Evolutionary conservation across 345 rosid genomes (phyloP), one percentile per base, ranked within the genome.

Genomic region (Noccaea bulbosa): DNA sequence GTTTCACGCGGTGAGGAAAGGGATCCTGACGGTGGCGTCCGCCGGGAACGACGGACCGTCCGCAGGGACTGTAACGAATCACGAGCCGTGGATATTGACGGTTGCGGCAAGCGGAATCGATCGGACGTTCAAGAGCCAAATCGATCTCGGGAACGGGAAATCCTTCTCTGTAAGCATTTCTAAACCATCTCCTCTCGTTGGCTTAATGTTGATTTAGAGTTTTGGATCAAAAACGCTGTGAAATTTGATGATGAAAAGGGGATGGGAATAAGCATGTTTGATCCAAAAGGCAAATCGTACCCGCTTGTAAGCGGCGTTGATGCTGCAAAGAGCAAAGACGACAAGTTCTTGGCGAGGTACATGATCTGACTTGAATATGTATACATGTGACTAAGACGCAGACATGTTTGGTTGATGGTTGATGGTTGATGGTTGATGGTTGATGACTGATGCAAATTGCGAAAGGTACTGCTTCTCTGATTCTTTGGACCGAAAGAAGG

Each of bases 81-180:
- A 86, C 39, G 92, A 96, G 5, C 98, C 98, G 2, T 93, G 97
- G 98, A 70, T 91, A 11, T 12, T 93, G 59, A 93, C 98, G 0
- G 97, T 87, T 34, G 98, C 91, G 0, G 98, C 98, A 9, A 91
- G 90, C 7, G 91, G 90, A 6, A 91, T 85, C 9, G 86, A 93
- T 58, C 67, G 98, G 74, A 77, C 77, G 45, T 93, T 93, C 65
- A 74, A 52, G 81, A 93, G 92, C 79, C 79, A 67, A 62, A 74
- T 93, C 39, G 79, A 72, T 69, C 62, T 89, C 39, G 97, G 94
- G 2, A 88, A 84, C 62, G 96, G 96, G 5, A 83, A 78, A 74
- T 70, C 65, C 3, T 9, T 85, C 63, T 54, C 76, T 3, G 97
- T 93, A 81, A 73, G 87, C 65, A 47, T 34, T 24, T 24, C 27